These are phyloP conservation scores for Amphichorda felina DNA, from an alignment of 2,329 filamentous ascomycete species.

Conservation along the genomic window DNA sequence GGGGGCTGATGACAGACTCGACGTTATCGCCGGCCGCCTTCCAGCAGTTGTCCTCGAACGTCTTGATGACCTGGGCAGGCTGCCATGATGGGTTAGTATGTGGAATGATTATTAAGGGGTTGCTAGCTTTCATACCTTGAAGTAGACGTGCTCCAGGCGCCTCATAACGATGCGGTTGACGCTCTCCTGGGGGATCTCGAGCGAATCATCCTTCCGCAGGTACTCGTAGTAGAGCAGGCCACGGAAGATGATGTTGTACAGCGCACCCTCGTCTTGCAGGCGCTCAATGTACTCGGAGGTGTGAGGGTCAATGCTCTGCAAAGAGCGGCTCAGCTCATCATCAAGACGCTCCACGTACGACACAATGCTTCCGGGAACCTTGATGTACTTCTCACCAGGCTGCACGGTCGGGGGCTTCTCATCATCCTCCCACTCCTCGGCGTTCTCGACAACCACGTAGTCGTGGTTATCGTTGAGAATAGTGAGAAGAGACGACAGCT, in stretches of 20 bases:
- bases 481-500: conserved; percentile 65
- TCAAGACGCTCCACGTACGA: conserved; percentile 92
- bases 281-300: conserved; percentile 98
- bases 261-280: conserved; percentile 74
- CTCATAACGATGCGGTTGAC: conserved; percentile 90
- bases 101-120: conserved; percentile 5
- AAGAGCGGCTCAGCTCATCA: conserved; percentile 92
- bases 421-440: conserved; percentile 98
- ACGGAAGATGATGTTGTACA: conserved; percentile 90
- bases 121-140: conserved; percentile 59
- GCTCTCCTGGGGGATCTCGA: conserved; percentile 72
- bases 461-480: conserved; percentile 70
- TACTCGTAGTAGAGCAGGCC: conserved; percentile 80
- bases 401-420: conserved; percentile 76
- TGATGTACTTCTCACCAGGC: conserved; percentile 69
- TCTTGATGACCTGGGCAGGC: conserved; percentile 84
- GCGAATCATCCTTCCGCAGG: conserved; percentile 55
- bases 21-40: conserved; percentile 59
- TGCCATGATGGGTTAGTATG: conserved; percentile 13
- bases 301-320: conserved; percentile 95
- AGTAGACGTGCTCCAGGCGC: conserved; percentile 93
- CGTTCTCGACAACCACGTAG: conserved; percentile 78
- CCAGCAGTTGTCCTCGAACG: conserved; percentile 91
- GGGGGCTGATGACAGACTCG: conserved; percentile 72
- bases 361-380: conserved; percentile 84